A percentile compares a stretch with the other conserved stretches of the same genome.
phyloP scores from a whole-genome alignment of 2,329 filamentous ascomycete species.

The Setomelanomma holmii region DNA sequence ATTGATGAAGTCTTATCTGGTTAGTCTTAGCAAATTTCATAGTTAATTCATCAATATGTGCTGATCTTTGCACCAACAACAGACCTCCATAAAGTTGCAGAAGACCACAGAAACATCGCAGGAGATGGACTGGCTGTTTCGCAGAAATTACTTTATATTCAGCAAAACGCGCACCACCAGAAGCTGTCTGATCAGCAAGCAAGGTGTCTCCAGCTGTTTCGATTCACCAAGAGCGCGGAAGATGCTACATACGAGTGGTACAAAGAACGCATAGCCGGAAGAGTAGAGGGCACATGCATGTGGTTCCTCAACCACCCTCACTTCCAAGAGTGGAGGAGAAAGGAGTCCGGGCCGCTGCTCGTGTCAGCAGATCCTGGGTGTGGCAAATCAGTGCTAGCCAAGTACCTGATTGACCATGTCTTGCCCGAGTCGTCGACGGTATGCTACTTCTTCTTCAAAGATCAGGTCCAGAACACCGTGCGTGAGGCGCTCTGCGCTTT shows the following conservation, averaged over 20 bases:
- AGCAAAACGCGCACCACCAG: conserved; percentile 16
- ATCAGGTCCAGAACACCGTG: conserved; percentile 26
- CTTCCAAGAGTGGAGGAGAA: conserved; percentile 22
- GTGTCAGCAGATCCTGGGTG: conserved; percentile 31
- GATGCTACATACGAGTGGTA: conserved; percentile 30
- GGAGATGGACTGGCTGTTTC: conserved; percentile 3
- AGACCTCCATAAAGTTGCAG: conserved; percentile 15
- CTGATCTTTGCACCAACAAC: conserved; percentile 11
- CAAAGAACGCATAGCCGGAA: conserved; percentile 25
- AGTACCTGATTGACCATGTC: conserved; percentile 23
- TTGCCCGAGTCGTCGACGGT: conserved; percentile 19
- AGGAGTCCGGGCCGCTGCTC: conserved; percentile 23
- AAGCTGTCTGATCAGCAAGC: conserved; percentile 20
- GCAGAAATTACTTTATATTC: conserved; percentile 11
- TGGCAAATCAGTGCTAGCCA: conserved; percentile 30
- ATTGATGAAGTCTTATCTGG: conserved; percentile 12
- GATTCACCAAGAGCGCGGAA: conserved; percentile 19
- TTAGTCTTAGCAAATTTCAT: conserved; percentile 8
- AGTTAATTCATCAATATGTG: conserved; percentile 7
- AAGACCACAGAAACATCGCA: conserved; percentile 5
- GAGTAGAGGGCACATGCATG: conserved; percentile 25
- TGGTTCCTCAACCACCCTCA: conserved; percentile 24
- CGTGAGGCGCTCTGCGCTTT: conserved; percentile 27
- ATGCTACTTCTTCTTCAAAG: conserved; percentile 34
- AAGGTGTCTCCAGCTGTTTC: conserved; percentile 29